Evolutionary conservation across 2,329 filamentous ascomycete species (phyloP), one percentile per base, ranked within the genome.

Genomic region (Scopulariopsis brevicaulis): DNA sequence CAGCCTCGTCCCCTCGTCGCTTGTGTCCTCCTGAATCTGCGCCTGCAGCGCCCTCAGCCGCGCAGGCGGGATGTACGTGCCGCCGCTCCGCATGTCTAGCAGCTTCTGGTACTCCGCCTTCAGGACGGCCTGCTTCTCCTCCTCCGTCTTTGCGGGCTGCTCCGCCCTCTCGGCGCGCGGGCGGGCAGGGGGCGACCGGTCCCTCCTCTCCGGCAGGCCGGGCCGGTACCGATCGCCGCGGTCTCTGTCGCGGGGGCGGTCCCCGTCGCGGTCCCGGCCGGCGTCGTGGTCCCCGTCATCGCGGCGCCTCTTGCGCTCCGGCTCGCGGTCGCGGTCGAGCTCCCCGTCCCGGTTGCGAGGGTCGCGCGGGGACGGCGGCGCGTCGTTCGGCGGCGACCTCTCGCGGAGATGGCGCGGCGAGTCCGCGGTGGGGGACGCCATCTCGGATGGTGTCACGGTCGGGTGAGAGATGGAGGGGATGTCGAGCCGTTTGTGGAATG

Each of bases 1-100:
- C 90, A 99, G 96, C 66, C 94, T 89, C 80, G 97, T 94, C 69
- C 96, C 97, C 74, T 97, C 94, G 73, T 96, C 95, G 72, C 87
- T 95, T 58, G 82, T 86, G 78, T 96, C 96, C 75, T 99, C 94
- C 61, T 91, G 96, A 71, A 99, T 96, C 73, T 96, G 91, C 57
- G 92, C 90, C 75, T 99, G 94, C 61, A 99, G 82, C 46, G 93
- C 93, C 65, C 91, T 85, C 68, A 99, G 78, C 64, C 90, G 83
- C 56, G 93, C 93, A 0, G 94, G 94, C 22, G 94, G 94, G 61
- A 99, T 96, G 70, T 99, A 99, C 25, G 91, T 96, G 64, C 94
- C 94, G 63, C 94, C 94, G 54, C 91, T 96, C 64, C 94, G 88
- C 83, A 96, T 93, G 63, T 83, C 94, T 64, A 96, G 77, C 61